Conservation (phyloP, 495 filamentous ascomycete genomes). For the Parachaetomium inaequale region DNA sequence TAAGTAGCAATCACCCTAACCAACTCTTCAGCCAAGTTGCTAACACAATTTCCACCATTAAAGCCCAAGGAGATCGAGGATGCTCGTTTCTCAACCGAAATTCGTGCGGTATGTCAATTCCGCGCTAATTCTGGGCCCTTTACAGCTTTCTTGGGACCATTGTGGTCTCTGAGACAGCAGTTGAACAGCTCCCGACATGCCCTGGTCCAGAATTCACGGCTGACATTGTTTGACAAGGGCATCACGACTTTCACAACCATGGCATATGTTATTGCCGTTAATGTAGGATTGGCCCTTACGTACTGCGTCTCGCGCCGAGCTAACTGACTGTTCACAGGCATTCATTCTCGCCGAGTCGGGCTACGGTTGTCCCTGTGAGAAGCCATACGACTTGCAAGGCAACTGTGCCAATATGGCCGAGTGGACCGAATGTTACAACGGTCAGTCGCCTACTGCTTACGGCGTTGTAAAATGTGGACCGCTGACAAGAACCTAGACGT, state of each 20-base stretch:
- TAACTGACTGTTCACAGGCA: slow-evolving; percentile 30
- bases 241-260: slow-evolving; percentile 82
- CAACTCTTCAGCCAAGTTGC: background rate
- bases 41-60: slow-evolving; percentile 14
- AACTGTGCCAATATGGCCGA: slow-evolving; percentile 49
- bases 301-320: background rate
- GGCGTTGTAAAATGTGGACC: background rate
- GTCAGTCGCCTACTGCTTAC: slow-evolving; percentile 18
- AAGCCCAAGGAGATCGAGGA: slow-evolving; percentile 57
- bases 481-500: slow-evolving; percentile 42
- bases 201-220: background rate
- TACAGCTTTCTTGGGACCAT: background rate
- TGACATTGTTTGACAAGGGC: slow-evolving; percentile 34
- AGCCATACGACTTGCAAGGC: slow-evolving; percentile 22
- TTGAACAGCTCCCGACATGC: background rate
- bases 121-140: background rate
- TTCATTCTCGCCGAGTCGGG: slow-evolving; percentile 59
- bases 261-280: slow-evolving; percentile 71
- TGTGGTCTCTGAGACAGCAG: no score
- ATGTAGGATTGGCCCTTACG: slow-evolving; percentile 34
- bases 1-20: slow-evolving; percentile 33
- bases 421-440: slow-evolving; percentile 41
- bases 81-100: slow-evolving; percentile 67
- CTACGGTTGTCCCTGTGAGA: slow-evolving; percentile 65
- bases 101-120: slow-evolving; percentile 51